Evolutionary conservation across 805 yeast species (phyloP), one percentile per base, ranked within the genome.

Genomic region (Zygosaccharomyces kombuchaensis): DNA sequence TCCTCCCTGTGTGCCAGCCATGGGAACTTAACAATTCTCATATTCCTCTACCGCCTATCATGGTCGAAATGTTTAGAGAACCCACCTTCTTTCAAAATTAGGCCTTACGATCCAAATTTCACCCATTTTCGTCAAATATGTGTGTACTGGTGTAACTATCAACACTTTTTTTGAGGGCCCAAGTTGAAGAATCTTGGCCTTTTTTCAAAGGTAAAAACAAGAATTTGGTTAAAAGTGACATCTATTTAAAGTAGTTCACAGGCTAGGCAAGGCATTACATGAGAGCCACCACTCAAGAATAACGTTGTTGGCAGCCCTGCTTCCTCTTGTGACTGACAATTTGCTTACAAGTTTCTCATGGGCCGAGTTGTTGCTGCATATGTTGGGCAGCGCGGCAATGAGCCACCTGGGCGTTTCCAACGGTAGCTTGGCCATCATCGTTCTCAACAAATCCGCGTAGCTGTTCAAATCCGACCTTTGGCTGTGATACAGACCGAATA

Each of bases 1-100:
- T 88, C 96, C 62, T 88, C 97, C 72, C 63, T 67, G 54, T 82
- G 90, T 36, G 71, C 72, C 47, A 84, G 74, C 91, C 91, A 84
- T 26, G 87, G 82, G 9, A 84, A 80, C 66, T 82, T 82, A 14
- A 82, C 58, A 22, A 84, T 70, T 56, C 77, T 77, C 91, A 84
- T 84, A 19, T 63, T 38, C 21, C 8, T 31, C 30, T 21, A 12
- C 13, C 14, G 14, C 32, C 32, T 29, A 12, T 21, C 22, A 12
- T 21, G 19, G 16, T 19, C 12, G 10, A 14, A 9, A 17, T 9
- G 14, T 38, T 22, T 16, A 25, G 12, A 27, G 25, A 27, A 8
- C 34, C n/a, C 9, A 14, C 14, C 14, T 27, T 9, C 10, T 38
- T 27, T 5, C 30, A 27, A 6, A 26, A 14, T 26, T 13, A 10